Evolutionary conservation across 108 stramenopile genomes (phyloP).

Genomic region (Stephanodiscus minutulus): DNA sequence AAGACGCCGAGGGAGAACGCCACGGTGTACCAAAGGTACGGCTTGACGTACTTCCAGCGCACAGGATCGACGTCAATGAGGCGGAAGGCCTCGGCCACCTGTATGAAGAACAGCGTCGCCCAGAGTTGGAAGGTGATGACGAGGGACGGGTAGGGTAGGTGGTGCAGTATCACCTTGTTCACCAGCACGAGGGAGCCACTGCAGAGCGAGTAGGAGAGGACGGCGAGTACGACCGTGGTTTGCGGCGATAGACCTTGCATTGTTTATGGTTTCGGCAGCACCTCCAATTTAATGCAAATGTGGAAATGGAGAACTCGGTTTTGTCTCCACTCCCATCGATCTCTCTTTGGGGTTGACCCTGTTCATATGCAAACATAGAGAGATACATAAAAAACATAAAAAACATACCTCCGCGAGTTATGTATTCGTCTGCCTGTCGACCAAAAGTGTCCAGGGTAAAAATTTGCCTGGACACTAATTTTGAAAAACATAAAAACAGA

Average conservation of each 20-base stretch:
- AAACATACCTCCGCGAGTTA: no score
- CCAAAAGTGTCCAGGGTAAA: no score
- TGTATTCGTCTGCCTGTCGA: no score
- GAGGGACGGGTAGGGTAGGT: constrained; percentile 75
- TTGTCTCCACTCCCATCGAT: no score
- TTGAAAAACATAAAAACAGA: no score
- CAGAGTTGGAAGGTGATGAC: constrained; percentile 76
- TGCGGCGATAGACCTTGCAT: constrained; percentile 15
- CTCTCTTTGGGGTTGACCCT: no score
- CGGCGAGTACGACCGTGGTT: constrained; percentile 26
- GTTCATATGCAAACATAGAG: no score
- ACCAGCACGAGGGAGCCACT: constrained; percentile 76
- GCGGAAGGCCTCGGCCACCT: constrained; percentile 48
- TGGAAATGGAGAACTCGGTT: no score
- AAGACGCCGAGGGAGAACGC: constrained; percentile 82
- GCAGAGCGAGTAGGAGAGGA: constrained; percentile 73
- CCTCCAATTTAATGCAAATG: no score
- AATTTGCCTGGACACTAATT: no score
- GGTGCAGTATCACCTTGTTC: constrained; percentile 81
- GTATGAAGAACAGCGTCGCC: constrained; percentile 68
- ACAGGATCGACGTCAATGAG: constrained; percentile 67
- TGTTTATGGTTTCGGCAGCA: no score
- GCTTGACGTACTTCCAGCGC: constrained; percentile 69
- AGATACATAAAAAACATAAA: no score
- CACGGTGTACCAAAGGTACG: constrained; percentile 79